Conservation (phyloP, 2,329 filamentous ascomycete species). For the Coniochaeta sp. region DNA sequence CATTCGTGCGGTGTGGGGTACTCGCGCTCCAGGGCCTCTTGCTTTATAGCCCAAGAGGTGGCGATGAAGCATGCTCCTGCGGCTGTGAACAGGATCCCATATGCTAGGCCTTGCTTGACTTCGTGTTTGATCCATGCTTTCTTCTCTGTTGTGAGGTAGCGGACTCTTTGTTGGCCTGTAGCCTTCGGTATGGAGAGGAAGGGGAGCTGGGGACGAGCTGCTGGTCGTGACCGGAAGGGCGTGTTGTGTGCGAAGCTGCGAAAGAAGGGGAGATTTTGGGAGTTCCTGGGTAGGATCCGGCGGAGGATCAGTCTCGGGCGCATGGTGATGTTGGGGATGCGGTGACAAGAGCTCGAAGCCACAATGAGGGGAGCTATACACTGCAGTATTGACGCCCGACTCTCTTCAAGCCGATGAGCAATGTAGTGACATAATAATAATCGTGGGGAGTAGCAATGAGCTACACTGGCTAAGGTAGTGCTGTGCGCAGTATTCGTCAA, state of each 20-base stretch:
- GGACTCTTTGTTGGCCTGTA: conserved; percentile 41
- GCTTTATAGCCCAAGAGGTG: conserved; percentile 57
- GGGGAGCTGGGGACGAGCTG: conserved; percentile 35
- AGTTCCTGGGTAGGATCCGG: conserved; percentile 18
- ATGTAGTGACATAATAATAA: background rate
- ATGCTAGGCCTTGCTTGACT: conserved; percentile 61
- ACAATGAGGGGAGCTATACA: background rate
- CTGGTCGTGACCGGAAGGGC: conserved; percentile 24
- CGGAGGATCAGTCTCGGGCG: conserved; percentile 29
- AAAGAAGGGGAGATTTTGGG: conserved; percentile 8
- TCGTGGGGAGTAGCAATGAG: background rate
- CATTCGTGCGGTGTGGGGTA: conserved; percentile 82
- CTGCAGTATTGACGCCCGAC: background rate
- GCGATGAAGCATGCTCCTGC: conserved; percentile 52
- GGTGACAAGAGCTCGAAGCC: background rate
- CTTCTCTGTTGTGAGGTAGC: conserved; percentile 73
- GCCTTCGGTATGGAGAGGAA: conserved; percentile 38
- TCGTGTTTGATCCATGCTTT: conserved; percentile 64
- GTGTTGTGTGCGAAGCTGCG: conserved; percentile 53
- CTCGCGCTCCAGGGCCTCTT: conserved; percentile 66
- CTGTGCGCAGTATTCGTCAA: background rate
- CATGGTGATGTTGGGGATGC: conserved; percentile 19
- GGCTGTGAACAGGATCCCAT: conserved; percentile 57
- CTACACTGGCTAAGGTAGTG: background rate
- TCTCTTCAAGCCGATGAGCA: background rate